phyloP scores from a whole-genome alignment of 1,284 basidiomycete species.

The Moesziomyces sp. region DNA sequence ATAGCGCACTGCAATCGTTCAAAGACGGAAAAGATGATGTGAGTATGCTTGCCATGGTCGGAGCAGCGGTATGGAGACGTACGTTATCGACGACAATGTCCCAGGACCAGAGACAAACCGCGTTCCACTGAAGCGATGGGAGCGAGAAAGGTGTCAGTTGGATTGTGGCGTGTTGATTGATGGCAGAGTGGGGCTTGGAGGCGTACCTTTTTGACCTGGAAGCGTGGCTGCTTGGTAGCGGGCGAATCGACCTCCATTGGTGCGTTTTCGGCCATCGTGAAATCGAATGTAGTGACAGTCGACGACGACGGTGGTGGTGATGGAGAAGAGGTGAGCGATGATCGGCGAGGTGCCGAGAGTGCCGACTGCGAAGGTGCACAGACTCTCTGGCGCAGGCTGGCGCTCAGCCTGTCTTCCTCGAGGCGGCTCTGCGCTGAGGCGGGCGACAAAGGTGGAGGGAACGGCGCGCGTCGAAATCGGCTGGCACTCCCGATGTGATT shows the following conservation, averaged over 20 bases:
- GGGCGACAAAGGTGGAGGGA: no score
- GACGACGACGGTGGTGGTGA: constrained; percentile 7
- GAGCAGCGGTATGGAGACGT: constrained; percentile 12
- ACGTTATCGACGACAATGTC: constrained; percentile 67
- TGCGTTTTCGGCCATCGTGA: constrained; percentile 36
- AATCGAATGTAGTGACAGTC: not conserved
- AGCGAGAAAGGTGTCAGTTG: not conserved
- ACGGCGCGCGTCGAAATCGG: not conserved
- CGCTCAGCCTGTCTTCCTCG: not conserved
- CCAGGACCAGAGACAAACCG: constrained; percentile 67
- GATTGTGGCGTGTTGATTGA: not conserved
- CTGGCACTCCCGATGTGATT: not conserved
- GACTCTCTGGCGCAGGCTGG: not conserved
- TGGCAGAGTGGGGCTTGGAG: not conserved
- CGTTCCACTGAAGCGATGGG: constrained; percentile 61
- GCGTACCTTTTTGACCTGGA: constrained; percentile 67
- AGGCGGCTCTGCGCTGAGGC: not conserved
- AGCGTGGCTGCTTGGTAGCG: constrained; percentile 56
- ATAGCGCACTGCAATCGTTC: constrained; percentile 60
- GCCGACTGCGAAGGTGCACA: not conserved
- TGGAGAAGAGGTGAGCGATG: constrained; percentile 1
- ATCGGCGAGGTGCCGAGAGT: constrained; percentile 1
- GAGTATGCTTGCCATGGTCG: not conserved
- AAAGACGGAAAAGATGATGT: not conserved
- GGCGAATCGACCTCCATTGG: constrained; percentile 60